These are phyloP conservation scores for Colletotrichum horii DNA, from an alignment of 2,329 filamentous ascomycete species.

Conservation along the genomic window DNA sequence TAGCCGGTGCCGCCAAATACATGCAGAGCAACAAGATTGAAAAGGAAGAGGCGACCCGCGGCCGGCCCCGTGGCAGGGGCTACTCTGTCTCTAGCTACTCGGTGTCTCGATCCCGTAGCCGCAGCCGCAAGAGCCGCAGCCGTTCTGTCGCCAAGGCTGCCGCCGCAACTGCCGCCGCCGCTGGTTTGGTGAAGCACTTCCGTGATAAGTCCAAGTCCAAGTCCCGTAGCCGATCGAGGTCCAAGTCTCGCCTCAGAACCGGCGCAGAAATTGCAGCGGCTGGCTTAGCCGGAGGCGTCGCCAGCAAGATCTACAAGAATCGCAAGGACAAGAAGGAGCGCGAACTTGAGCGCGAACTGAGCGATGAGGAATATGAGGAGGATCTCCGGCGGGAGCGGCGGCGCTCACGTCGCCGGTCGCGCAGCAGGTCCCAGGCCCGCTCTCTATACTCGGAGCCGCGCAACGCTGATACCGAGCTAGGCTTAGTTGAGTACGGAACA, in stretches of 20 bases:
- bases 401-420: conserved; percentile 30
- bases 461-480: conserved; percentile 68
- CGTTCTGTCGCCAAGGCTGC: conserved; percentile 62
- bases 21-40: conserved; percentile 65
- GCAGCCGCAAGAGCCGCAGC: conserved; percentile 45
- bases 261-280: conserved; percentile 67
- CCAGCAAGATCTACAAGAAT: conserved; percentile 65
- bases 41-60: conserved; percentile 62
- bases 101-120: conserved; percentile 45
- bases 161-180: conserved; percentile 61
- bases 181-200: conserved; percentile 63
- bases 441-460: conserved; percentile 54
- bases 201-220: conserved; percentile 45
- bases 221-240: conserved; percentile 41
- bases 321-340: conserved; percentile 65
- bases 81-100: conserved; percentile 38
- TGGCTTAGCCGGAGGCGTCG: conserved; percentile 64
- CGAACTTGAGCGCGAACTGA: conserved; percentile 38
- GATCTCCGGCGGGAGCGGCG: conserved; percentile 20
- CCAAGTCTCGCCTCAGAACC: conserved; percentile 53
- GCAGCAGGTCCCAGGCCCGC: conserved; percentile 59
- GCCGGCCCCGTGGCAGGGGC: conserved; percentile 56
- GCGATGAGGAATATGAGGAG: conserved; percentile 35
- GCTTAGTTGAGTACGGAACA: conserved; percentile 71
- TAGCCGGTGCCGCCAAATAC: conserved; percentile 70